A percentile compares a stretch with the other conserved stretches of the same genome.
Evolutionary conservation across 2,329 filamentous ascomycete genomes (phyloP).

Genomic region (Penicillium polonicum): DNA sequence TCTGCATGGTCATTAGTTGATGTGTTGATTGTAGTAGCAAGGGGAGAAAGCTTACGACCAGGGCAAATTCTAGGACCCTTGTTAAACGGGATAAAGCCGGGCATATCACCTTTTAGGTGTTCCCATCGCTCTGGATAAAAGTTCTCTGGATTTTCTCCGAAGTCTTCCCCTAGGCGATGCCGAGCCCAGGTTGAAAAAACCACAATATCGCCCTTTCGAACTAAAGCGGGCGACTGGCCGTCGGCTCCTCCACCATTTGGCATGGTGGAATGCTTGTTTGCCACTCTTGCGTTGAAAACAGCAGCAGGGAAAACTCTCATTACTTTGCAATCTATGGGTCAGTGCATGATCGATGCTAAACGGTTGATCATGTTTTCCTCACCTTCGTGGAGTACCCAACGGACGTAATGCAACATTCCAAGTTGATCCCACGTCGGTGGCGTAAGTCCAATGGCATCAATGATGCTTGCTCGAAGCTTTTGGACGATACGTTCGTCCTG

Average conservation of each 20-base stretch:
- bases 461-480: background rate
- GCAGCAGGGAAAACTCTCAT: background rate
- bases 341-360: background rate
- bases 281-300: background rate
- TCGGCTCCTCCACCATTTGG: background rate
- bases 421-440: conserved; percentile 12
- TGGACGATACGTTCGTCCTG: conserved; percentile 2
- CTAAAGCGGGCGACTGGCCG: background rate
- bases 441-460: background rate
- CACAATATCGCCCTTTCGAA: background rate
- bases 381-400: conserved; percentile 5
- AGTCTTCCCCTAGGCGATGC: background rate
- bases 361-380: background rate
- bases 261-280: background rate
- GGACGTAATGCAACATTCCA: conserved; percentile 11
- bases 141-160: background rate
- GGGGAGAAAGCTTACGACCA: background rate
- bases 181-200: conserved; percentile 3
- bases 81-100: background rate
- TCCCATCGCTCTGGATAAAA: too few relatives aligned
- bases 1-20: conserved; percentile 3
- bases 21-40: background rate
- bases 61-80: background rate
- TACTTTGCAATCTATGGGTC: background rate
- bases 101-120: background rate